phyloP scores from a whole-genome alignment of 257 asterid species.

The Przewalskia tangutica region DNA sequence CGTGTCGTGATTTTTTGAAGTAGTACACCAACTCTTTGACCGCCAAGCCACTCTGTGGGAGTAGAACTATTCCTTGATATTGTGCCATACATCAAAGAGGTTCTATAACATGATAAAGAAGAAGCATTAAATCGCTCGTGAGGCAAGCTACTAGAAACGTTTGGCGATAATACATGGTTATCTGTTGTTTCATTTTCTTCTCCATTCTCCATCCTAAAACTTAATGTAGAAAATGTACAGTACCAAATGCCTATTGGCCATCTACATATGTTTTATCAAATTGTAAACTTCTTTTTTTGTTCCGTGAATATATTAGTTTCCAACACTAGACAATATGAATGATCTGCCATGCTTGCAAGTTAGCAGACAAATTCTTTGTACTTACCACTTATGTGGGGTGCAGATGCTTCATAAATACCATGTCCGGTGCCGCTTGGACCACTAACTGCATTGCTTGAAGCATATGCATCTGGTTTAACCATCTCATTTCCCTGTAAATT shows the following conservation, averaged over 20 bases:
- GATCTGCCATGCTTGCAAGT: background rate
- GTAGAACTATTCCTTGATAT: background rate
- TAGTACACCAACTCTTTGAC: background rate
- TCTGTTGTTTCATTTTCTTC: background rate
- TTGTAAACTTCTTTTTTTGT: background rate
- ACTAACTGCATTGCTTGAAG: slow-evolving; percentile 42
- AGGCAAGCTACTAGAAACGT: background rate
- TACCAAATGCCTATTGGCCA: background rate
- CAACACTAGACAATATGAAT: background rate
- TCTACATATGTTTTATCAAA: background rate
- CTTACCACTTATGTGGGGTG: slow-evolving; percentile 39
- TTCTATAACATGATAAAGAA: background rate
- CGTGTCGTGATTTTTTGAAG: too few species aligned
- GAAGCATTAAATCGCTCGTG: background rate
- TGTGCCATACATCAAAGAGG: background rate
- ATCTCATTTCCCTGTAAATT: slow-evolving; percentile 55
- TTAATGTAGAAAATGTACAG: background rate
- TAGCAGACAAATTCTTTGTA: background rate
- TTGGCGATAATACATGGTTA: background rate
- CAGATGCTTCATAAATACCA: slow-evolving; percentile 53
- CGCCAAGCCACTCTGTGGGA: background rate
- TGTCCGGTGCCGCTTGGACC: slow-evolving; percentile 56
- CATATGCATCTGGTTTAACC: slow-evolving; percentile 43
- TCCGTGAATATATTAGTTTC: background rate
- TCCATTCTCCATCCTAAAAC: background rate